A percentile compares a stretch with the other conserved stretches of the same genome.
Evolutionary conservation across 345 rosid species (phyloP).

Genomic region (Boechera stricta): DNA sequence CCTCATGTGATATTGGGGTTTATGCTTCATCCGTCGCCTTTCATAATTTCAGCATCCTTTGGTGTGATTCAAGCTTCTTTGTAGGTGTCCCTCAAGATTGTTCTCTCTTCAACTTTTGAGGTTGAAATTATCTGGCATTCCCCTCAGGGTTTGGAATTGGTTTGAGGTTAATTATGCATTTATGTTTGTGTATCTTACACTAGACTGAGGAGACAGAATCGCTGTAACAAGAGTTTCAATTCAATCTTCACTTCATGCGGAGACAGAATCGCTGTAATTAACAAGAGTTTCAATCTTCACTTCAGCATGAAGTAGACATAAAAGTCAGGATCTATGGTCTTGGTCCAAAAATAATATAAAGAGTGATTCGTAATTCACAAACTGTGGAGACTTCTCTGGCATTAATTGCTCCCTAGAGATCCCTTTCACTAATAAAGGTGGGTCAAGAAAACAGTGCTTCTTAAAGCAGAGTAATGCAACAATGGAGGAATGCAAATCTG

Average conservation of each 20-base stretch:
- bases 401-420: slow-evolving; percentile 54
- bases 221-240: slow-evolving; percentile 57
- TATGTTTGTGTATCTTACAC: slow-evolving; percentile 9
- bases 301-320: slow-evolving; percentile 39
- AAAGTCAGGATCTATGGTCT: slow-evolving; percentile 61
- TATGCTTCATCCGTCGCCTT: slow-evolving; percentile 57
- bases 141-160: neutral
- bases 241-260: slow-evolving; percentile 57
- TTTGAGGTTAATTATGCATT: neutral
- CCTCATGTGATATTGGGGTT: slow-evolving; percentile 43
- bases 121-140: neutral
- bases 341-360: slow-evolving; percentile 47
- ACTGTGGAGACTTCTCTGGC: slow-evolving; percentile 57
- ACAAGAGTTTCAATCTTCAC: slow-evolving; percentile 60
- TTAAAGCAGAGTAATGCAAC: slow-evolving; percentile 48
- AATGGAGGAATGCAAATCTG: neutral
- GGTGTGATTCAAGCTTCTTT: slow-evolving; percentile 59
- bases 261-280: slow-evolving; percentile 62
- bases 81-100: slow-evolving; percentile 46
- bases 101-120: slow-evolving; percentile 8
- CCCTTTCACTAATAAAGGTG: slow-evolving; percentile 53
- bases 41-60: slow-evolving; percentile 55
- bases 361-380: slow-evolving; percentile 49
- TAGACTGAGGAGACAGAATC: slow-evolving; percentile 65
- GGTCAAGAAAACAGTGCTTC: slow-evolving; percentile 44